Evolutionary conservation across 768 basidiomycete species (phyloP), one percentile per base, ranked within the genome.

Genomic region (Psilocybe tampanensis): DNA sequence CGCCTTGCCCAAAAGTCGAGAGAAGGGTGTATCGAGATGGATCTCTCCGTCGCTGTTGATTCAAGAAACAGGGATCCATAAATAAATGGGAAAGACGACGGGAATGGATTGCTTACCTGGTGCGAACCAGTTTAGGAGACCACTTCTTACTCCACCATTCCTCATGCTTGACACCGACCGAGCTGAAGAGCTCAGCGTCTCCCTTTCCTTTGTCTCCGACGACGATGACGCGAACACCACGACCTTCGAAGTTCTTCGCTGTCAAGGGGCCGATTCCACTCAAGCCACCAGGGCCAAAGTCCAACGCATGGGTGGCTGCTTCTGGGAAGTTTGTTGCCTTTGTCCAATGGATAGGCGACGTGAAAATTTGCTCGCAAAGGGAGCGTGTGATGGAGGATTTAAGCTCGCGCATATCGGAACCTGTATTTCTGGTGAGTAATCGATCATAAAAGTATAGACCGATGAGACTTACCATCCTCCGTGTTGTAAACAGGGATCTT

Each of bases 11-110:
- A 99, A 74, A 43, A 99, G 83, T 58, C 97, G 92, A 48, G 96
- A 96, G 82, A 98, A 96, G 3, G 94, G 90, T 0, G 96, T 98
- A 72, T 99, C 95, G 65, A 99, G 81, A 71, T 95, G 89, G 52
- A 98, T 77, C 59, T 84, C 87, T 33, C 97, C 97, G 73, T 98
- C 94, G 63, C 92, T 96, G 58, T n/a, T 33, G 52, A 60, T n/a
- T n/a, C n/a, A n/a, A n/a, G 17, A n/a, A 33, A 70, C 60, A 17
- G 57, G 8, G 13, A 13, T 60, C n/a, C 22, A 43, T 39, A 54
- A 17, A 44, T 24, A 23, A 34, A 8, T 32, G 3, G 44, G 3
- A 55, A 63, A 2, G 19, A n/a, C 6, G n/a, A 36, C 22, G 24
- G 9, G n/a, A 52, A 19, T 13, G 77, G n/a, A 52, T 18, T 13